Conservation (phyloP, 148 eudicot genomes). For the Drosera capensis region DNA sequence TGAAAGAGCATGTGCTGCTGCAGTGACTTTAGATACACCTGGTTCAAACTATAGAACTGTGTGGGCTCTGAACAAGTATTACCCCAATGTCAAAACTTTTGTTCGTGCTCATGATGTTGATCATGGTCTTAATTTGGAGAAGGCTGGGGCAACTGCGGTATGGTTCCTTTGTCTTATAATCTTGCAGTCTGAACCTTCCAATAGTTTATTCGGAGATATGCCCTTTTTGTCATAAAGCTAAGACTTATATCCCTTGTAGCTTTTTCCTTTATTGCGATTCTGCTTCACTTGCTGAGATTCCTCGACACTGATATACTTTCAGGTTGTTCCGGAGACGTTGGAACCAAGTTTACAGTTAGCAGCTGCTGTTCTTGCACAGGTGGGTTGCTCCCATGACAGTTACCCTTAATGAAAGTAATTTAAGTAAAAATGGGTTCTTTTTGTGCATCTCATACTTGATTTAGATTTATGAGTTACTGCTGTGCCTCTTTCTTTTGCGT, state of each 20-base stretch:
- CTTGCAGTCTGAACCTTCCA: neutral
- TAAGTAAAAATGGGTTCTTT: neutral
- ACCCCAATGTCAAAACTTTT: constrained; percentile 90
- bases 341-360: constrained; percentile 94
- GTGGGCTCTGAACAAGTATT: constrained; percentile 94
- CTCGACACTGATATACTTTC: constrained; percentile 1
- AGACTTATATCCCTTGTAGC: neutral
- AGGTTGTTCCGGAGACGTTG: constrained; percentile 96
- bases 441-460: too few relatives aligned
- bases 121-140: constrained; percentile 96
- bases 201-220: neutral
- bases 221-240: neutral
- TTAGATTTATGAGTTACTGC: too few relatives aligned
- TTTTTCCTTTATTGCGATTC: constrained; percentile 2
- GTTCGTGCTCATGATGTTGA: constrained; percentile 99
- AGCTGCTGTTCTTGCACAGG: constrained; percentile 95
- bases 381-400: constrained; percentile 10
- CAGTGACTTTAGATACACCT: constrained; percentile 82
- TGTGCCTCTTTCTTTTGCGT: too few relatives aligned
- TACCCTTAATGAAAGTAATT: neutral
- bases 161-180: constrained; percentile 5
- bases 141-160: constrained; percentile 99
- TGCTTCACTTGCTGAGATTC: neutral
- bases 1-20: constrained; percentile 93
- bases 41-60: constrained; percentile 99